Evolutionary conservation across 495 filamentous ascomycete species (phyloP), one percentile per base, ranked within the genome.

Genomic region (Choiromyces venosus): DNA sequence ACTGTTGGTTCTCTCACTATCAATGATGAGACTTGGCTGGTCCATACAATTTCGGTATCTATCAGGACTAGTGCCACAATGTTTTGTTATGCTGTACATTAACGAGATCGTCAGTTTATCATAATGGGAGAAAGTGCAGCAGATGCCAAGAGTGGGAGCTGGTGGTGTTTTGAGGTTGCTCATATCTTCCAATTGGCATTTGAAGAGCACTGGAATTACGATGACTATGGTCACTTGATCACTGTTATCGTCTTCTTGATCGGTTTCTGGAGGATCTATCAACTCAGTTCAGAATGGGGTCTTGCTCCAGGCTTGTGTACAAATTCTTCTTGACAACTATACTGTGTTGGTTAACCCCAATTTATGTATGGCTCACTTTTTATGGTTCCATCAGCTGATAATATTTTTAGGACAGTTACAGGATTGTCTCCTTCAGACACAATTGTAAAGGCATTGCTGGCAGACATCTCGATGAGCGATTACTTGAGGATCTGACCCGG

Each of bases 201-300:
- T 67, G 78, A 83, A 73, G 65, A 65, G 8, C 71, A 79, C 65
- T 84, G 82, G 82, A 75, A 52, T 61, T 10, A 75, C 39, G 9
- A 78, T 40, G 71, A 76, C 77, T 83, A 76, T 71, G 42, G 69
- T 66, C 70, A 75, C 65, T 83, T 75, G 82, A 83, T 84, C 56
- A 82, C 77, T 21, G 79, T 79, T 80, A n/a, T 70, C 73, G 40
- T 37, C 68, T 71, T 70, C 29, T 40, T 29, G 46, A n/a, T n/a
- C n/a, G n/a, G n/a, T n/a, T 29, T 52, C 72, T 29, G 52, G 40
- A 46, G 71, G 70, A 74, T 37, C 65, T 16, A 83, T 84, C 64
- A 82, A 83, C 75, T 83, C 83, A n/a, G 71, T 81, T 70, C 81
- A 83, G 46, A 83, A 83, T 81, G 81, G 81, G 25, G 69, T 84